Percentiles rank a stretch among this genome's conserved stretches.
Evolutionary conservation across 768 basidiomycete species (phyloP).

Genomic region (Lactifluus piperatus): DNA sequence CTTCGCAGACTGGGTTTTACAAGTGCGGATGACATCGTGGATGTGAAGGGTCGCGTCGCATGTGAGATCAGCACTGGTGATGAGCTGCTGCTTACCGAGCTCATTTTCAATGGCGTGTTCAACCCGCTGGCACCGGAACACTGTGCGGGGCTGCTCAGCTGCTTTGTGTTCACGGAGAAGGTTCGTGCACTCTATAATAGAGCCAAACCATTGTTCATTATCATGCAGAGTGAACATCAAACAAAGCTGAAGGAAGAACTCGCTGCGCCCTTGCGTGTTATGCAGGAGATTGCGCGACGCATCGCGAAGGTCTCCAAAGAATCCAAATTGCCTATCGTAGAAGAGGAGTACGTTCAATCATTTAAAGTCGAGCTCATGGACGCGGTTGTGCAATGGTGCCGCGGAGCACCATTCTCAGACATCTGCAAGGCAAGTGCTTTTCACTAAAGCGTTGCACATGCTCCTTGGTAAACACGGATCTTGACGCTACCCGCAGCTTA

Average conservation of each 20-base stretch:
- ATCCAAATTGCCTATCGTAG: conserved; percentile 79
- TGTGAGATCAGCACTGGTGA: conserved; percentile 98
- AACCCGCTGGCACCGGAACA: conserved; percentile 86
- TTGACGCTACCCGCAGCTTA: conserved; percentile 44
- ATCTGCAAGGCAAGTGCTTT: conserved; percentile 74
- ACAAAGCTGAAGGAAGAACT: conserved; percentile 90
- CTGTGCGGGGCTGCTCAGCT: conserved; percentile 88
- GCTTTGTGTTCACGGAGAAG: conserved; percentile 98
- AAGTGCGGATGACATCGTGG: conserved; percentile 82
- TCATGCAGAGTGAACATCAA: conserved; percentile 65
- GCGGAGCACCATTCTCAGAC: conserved; percentile 93
- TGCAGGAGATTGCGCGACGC: conserved; percentile 91
- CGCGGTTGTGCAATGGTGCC: conserved; percentile 94
- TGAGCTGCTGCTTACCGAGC: conserved; percentile 89
- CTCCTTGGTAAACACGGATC: not conserved
- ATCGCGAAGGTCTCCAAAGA: conserved; percentile 98
- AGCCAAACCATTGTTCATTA: not conserved
- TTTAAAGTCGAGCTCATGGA: conserved; percentile 99
- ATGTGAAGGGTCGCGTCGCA: conserved; percentile 95
- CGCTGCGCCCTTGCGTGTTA: conserved; percentile 81
- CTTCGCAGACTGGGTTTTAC: conserved; percentile 90
- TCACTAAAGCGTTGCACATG: not conserved
- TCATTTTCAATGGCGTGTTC: conserved; percentile 96
- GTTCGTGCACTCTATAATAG: conserved; percentile 31
- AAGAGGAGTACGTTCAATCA: conserved; percentile 90